phyloP scores from a whole-genome alignment of 2,329 filamentous ascomycete genomes.

The Pleoardoris graminearum region DNA sequence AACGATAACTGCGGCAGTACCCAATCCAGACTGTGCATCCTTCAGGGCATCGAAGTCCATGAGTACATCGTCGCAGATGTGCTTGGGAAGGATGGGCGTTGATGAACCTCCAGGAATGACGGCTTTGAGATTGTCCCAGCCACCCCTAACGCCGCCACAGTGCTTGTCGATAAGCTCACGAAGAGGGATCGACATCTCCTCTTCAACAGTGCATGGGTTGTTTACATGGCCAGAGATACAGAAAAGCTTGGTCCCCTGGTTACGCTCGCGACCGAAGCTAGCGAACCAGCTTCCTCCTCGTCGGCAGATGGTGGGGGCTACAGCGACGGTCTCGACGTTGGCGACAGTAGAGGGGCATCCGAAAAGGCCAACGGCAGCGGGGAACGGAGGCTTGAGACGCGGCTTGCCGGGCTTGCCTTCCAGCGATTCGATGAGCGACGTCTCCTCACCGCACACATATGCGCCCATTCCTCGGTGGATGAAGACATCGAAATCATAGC shows the following conservation, averaged over 20 bases:
- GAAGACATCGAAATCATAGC: slow-evolving; percentile 97
- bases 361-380: slow-evolving; percentile 94
- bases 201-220: slow-evolving; percentile 96
- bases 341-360: slow-evolving; percentile 97
- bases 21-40: slow-evolving; percentile 95
- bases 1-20: slow-evolving; percentile 96
- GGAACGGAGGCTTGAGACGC: slow-evolving; percentile 97
- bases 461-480: slow-evolving; percentile 96
- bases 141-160: slow-evolving; percentile 93
- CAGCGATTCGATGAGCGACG: slow-evolving; percentile 94
- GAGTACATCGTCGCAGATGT: slow-evolving; percentile 87
- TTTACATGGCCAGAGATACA: slow-evolving; percentile 99
- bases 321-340: slow-evolving; percentile 96
- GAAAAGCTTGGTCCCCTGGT: slow-evolving; percentile 96
- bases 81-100: slow-evolving; percentile 90
- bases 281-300: slow-evolving; percentile 93
- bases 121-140: slow-evolving; percentile 96
- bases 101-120: slow-evolving; percentile 96
- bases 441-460: slow-evolving; percentile 98
- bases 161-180: slow-evolving; percentile 97
- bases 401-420: slow-evolving; percentile 99
- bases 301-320: slow-evolving; percentile 92
- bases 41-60: slow-evolving; percentile 99
- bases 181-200: slow-evolving; percentile 98
- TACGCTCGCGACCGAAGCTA: slow-evolving; percentile 90